A percentile compares a stretch with the other conserved stretches of the same genome.
Evolutionary conservation across 441 rosid genomes (phyloP).

Genomic region (Pelargonium cotyledonis): DNA sequence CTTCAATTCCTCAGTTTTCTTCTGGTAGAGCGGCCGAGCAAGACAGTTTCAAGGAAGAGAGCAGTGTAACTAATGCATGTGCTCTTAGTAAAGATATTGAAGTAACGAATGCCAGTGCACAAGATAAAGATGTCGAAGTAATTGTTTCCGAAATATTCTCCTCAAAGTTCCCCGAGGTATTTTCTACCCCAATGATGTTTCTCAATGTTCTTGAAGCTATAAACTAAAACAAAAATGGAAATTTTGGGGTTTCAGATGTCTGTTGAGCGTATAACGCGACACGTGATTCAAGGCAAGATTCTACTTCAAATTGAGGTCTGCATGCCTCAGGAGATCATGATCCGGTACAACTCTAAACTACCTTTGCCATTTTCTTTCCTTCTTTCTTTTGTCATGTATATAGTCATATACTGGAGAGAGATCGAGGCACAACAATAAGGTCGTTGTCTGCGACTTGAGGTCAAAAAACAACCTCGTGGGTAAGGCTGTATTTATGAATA

Average conservation of each 20-base stretch:
- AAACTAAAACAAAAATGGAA: not conserved
- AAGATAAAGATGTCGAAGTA: slow-evolving; percentile 45
- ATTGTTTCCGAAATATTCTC: slow-evolving; percentile 35
- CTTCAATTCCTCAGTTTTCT: slow-evolving; percentile 46
- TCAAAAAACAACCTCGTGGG: no score
- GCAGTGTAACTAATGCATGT: not conserved
- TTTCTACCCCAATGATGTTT: not conserved
- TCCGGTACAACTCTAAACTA: slow-evolving; percentile 29
- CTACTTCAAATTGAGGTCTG: slow-evolving; percentile 59
- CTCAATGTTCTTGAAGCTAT: not conserved
- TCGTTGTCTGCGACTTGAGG: no score
- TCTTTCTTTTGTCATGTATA: no score
- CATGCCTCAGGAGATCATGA: slow-evolving; percentile 50
- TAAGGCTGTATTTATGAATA: no score
- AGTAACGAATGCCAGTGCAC: slow-evolving; percentile 1
- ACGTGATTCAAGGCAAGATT: slow-evolving; percentile 56
- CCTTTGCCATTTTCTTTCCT: no score
- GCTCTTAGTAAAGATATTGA: not conserved
- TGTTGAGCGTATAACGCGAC: slow-evolving; percentile 57
- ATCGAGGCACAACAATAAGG: no score
- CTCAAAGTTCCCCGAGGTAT: slow-evolving; percentile 49
- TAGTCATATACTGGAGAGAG: no score
- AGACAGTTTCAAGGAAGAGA: slow-evolving; percentile 23
- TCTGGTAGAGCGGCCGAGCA: slow-evolving; percentile 25
- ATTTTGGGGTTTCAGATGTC: slow-evolving; percentile 42